phyloP scores from a whole-genome alignment of 2,329 filamentous ascomycete species.

The Geosmithia putterillii region DNA sequence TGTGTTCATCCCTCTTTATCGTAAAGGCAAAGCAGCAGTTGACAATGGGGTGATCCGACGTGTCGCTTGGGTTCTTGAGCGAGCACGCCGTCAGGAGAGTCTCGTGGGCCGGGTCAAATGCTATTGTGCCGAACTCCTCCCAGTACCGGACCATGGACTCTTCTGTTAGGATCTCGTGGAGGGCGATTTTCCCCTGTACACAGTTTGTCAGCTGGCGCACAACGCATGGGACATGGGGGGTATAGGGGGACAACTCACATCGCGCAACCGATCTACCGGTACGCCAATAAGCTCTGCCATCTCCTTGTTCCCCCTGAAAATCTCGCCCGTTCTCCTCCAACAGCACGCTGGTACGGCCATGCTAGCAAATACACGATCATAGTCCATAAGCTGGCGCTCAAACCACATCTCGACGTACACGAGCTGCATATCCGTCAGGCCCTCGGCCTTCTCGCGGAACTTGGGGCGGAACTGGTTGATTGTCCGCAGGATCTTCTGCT shows the following conservation, averaged over 20 bases:
- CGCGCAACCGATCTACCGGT: constrained; percentile 78
- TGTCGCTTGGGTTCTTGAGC: constrained; percentile 67
- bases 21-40: constrained; percentile 98
- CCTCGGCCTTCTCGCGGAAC: constrained; percentile 89
- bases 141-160: constrained; percentile 93
- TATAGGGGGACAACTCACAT: constrained; percentile 54
- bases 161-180: constrained; percentile 93
- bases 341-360: constrained; percentile 98
- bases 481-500: constrained; percentile 84
- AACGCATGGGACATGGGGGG: background rate
- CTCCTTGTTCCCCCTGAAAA: constrained; percentile 94
- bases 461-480: constrained; percentile 89
- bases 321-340: constrained; percentile 93
- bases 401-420: constrained; percentile 99
- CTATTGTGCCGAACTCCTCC: constrained; percentile 98
- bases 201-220: constrained; percentile 8
- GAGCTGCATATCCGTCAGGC: constrained; percentile 83
- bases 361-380: constrained; percentile 94
- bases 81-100: constrained; percentile 90
- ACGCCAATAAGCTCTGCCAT: constrained; percentile 95
- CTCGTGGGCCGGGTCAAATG: constrained; percentile 88
- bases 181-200: constrained; percentile 72
- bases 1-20: constrained; percentile 86
- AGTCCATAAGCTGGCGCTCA: constrained; percentile 90
- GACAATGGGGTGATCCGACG: constrained; percentile 59